Conservation (phyloP, 805 yeast species). For the Danielia reshetovae region DNA sequence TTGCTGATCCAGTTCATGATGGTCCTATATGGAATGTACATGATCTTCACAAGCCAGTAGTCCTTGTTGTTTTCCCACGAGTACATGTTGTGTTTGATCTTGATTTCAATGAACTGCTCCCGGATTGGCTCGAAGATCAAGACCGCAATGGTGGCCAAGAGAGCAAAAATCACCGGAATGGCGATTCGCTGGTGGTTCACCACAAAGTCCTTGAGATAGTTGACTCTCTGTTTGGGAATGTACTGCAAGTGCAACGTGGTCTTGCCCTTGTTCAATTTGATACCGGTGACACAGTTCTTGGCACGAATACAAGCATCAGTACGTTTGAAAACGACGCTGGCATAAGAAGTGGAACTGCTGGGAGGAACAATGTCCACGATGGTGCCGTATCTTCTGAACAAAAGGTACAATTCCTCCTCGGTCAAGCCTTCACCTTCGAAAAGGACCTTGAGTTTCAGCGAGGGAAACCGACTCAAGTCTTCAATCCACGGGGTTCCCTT, state of each 20-base stretch:
- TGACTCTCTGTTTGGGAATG: slow-evolving; percentile 50
- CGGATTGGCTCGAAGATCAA: slow-evolving; percentile 90
- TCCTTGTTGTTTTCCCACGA: slow-evolving; percentile 47
- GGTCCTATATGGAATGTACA: slow-evolving; percentile 26
- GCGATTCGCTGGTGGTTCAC: slow-evolving; percentile 77
- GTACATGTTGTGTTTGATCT: slow-evolving; percentile 54
- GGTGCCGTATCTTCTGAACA: slow-evolving; percentile 84
- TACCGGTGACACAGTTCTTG: slow-evolving; percentile 85
- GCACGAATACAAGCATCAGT: slow-evolving; percentile 77
- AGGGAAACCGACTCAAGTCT: slow-evolving; percentile 78
- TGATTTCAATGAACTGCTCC: slow-evolving; percentile 69
- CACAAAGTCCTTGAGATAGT: slow-evolving; percentile 53
- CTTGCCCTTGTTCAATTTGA: slow-evolving; percentile 53
- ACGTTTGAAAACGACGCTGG: slow-evolving; percentile 52
- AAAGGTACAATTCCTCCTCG: slow-evolving; percentile 75
- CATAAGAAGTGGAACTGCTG: slow-evolving; percentile 42
- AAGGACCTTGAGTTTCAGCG: slow-evolving; percentile 54
- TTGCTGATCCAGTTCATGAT: slow-evolving; percentile 24
- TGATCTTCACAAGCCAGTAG: slow-evolving; percentile 23
- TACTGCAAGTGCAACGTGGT: slow-evolving; percentile 68
- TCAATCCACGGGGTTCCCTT: slow-evolving; percentile 96
- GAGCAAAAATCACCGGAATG: slow-evolving; percentile 73
- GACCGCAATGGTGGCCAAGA: slow-evolving; percentile 78
- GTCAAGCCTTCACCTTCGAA: slow-evolving; percentile 75
- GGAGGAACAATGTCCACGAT: slow-evolving; percentile 69